Percentiles rank a stretch among this genome's conserved stretches.
phyloP scores from a whole-genome alignment of 176 grass and related monocot species.

The Panicum miliaceum region DNA sequence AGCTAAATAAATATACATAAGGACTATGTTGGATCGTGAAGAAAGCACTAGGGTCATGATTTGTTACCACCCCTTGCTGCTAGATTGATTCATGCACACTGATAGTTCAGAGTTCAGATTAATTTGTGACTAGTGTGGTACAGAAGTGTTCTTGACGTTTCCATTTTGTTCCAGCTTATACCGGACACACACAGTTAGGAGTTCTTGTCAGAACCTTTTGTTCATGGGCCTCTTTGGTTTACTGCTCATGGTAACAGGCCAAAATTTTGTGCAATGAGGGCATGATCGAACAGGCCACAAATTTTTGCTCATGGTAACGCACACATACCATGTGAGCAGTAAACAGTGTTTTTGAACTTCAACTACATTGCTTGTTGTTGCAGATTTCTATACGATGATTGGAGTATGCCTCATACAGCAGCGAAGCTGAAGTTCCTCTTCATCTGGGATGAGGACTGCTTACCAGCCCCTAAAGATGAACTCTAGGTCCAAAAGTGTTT shows the following conservation, averaged over 20 bases:
- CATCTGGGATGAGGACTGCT: slow-evolving; percentile 82
- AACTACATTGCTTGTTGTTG: background rate
- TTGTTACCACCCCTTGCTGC: too few relatives aligned
- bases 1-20: too few relatives aligned
- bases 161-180: background rate
- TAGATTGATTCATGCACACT: background rate
- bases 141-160: slow-evolving; percentile 17
- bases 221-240: background rate
- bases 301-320: background rate
- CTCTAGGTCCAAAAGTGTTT: slow-evolving; percentile 44
- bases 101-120: background rate
- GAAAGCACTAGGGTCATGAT: too few relatives aligned
- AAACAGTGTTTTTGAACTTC: slow-evolving; percentile 22
- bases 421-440: slow-evolving; percentile 81
- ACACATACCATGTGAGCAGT: background rate
- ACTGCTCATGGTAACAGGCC: background rate
- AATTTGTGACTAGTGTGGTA: background rate
- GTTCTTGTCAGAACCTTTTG: background rate
- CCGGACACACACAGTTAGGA: background rate
- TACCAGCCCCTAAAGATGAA: slow-evolving; percentile 71
- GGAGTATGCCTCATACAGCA: slow-evolving; percentile 77
- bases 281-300: background rate
- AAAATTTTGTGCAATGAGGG: background rate
- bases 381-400: slow-evolving; percentile 90
- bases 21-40: too few relatives aligned